These are phyloP conservation scores for Alloteropsis semialata DNA, from an alignment of 176 grass and related monocot species.

Conservation along the genomic window DNA sequence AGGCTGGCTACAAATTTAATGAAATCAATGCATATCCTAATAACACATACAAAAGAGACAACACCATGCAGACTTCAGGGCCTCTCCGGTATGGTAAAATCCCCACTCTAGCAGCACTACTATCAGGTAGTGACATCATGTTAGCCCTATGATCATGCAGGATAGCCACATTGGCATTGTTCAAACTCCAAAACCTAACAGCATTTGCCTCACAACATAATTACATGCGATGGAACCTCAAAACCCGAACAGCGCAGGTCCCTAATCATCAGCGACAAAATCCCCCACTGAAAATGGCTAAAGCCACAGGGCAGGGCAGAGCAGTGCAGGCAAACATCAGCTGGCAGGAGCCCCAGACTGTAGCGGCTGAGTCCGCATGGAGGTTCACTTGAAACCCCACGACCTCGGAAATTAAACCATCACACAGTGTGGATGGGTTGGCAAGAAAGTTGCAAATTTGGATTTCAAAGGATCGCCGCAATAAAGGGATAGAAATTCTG, in stretches of 20 bases:
- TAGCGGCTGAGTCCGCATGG: neutral
- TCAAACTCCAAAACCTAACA: neutral
- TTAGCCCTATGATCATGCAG: neutral
- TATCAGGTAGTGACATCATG: neutral
- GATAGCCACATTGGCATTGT: slow-evolving; percentile 20
- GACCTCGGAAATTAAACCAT: neutral
- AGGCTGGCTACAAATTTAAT: neutral
- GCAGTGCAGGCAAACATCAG: neutral
- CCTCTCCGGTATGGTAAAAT: neutral
- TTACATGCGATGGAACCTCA: neutral
- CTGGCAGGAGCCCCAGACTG: neutral
- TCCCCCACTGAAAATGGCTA: slow-evolving; percentile 3
- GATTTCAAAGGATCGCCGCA: neutral
- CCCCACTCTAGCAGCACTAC: neutral
- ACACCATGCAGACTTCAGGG: neutral
- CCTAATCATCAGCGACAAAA: neutral
- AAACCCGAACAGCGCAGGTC: neutral
- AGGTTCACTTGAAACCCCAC: neutral
- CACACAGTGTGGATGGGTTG: neutral
- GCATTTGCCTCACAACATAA: slow-evolving; percentile 2
- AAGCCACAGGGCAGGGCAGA: neutral
- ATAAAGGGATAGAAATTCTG: neutral
- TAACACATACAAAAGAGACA: neutral
- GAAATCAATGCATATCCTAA: neutral
- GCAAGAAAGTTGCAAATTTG: neutral